These are phyloP conservation scores for Aspergillus awamori DNA, from an alignment of 2,329 filamentous ascomycete genomes.

Conservation along the genomic window DNA sequence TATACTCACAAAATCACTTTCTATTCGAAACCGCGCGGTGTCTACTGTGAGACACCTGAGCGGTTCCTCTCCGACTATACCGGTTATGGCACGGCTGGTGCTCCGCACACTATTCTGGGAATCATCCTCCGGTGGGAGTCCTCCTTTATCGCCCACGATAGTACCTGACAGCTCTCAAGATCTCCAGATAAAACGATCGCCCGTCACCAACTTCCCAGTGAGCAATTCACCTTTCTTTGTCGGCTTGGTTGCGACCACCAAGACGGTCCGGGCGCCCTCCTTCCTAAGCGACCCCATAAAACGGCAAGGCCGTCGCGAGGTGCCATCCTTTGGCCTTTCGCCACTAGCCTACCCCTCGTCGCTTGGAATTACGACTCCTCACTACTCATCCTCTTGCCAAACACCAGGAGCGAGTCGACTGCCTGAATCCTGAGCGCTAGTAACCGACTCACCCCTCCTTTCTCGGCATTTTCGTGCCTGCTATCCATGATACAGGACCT, in stretches of 20 bases:
- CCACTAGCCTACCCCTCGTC: conserved; percentile 15
- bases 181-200: conserved; percentile 4
- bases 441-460: background rate
- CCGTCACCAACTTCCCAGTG: background rate
- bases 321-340: conserved; percentile 5
- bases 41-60: conserved; percentile 2
- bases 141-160: background rate
- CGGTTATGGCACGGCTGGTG: conserved; percentile 15
- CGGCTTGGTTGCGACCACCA: background rate
- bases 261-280: conserved; percentile 3
- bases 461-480: conserved; percentile 1
- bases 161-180: conserved; percentile 10
- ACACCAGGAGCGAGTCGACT: background rate
- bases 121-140: background rate
- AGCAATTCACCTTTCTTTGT: background rate
- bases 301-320: background rate
- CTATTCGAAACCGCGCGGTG: background rate
- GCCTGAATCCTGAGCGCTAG: background rate
- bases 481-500: background rate
- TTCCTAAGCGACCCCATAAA: background rate
- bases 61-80: conserved; percentile 7
- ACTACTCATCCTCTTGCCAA: background rate
- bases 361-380: conserved; percentile 10
- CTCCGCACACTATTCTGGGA: conserved; percentile 19
- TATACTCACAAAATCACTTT: background rate